These are phyloP conservation scores for Talaromyces adpressus DNA, from an alignment of 495 filamentous ascomycete species.

Conservation along the genomic window DNA sequence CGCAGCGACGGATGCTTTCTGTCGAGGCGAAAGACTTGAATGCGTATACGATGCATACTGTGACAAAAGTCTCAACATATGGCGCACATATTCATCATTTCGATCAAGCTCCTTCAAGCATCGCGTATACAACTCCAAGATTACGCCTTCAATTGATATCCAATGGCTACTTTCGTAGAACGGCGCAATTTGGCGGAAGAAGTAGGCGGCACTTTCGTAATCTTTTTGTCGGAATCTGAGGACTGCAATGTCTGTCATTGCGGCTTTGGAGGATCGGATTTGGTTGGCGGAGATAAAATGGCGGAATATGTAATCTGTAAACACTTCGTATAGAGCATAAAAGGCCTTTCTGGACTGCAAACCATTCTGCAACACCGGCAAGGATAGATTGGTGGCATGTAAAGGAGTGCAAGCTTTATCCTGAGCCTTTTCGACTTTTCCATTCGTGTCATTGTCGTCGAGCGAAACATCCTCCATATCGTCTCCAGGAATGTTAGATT, in stretches of 20 bases:
- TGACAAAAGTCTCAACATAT: conserved; percentile 65
- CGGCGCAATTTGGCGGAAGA: conserved; percentile 74
- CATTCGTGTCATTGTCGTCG: conserved; percentile 20
- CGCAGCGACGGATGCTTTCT: conserved; percentile 29
- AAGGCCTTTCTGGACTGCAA: conserved; percentile 29
- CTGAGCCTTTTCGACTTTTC: conserved; percentile 14
- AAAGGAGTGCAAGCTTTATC: conserved; percentile 33
- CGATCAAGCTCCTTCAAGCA: conserved; percentile 73
- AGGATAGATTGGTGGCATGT: conserved; percentile 23
- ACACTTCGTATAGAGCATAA: conserved; percentile 60
- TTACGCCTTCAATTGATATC: conserved; percentile 69
- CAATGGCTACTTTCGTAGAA: conserved; percentile 78
- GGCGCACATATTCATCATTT: conserved; percentile 72
- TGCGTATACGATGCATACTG: conserved; percentile 51
- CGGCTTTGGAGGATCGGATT: conserved; percentile 63
- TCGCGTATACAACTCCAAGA: conserved; percentile 78
- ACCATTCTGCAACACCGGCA: conserved; percentile 23
- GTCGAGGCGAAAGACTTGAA: conserved; percentile 24
- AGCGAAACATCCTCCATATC: conserved; percentile 34
- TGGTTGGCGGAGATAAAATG: conserved; percentile 72
- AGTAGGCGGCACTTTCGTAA: conserved; percentile 65
- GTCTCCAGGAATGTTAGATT: conserved; percentile 46
- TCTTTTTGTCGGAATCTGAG: conserved; percentile 68
- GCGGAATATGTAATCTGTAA: conserved; percentile 63
- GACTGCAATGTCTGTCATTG: conserved; percentile 79